Percentiles rank a stretch among this genome's conserved stretches.
These are phyloP conservation scores for Mangifera indica DNA, from an alignment of 345 rosid species.

Conservation along the genomic window DNA sequence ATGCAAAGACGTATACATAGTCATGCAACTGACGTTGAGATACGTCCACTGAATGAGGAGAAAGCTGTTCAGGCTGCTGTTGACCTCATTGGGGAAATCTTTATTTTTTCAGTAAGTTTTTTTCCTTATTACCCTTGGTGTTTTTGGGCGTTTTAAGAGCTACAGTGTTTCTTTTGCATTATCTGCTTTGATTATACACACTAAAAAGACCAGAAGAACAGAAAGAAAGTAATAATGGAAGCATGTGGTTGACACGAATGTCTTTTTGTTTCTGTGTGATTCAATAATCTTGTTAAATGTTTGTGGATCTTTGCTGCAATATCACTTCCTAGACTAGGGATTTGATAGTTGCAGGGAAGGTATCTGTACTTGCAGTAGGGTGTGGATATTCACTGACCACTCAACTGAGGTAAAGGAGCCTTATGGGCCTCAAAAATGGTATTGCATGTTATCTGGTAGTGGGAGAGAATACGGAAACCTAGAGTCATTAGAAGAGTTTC, in stretches of 20 bases:
- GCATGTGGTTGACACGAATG: no score
- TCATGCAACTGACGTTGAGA: constrained; percentile 83
- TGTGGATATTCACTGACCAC: neutral
- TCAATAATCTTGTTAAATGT: neutral
- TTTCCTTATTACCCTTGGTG: neutral
- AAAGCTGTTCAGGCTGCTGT: constrained; percentile 97
- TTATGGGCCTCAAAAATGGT: neutral
- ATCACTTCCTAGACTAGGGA: neutral
- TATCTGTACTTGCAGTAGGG: neutral
- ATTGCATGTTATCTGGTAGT: neutral
- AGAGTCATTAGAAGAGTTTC: neutral
- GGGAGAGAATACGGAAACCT: neutral
- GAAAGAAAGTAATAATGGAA: neutral
- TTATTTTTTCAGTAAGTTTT: constrained; percentile 65
- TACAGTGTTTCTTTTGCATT: neutral
- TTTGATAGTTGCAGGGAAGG: neutral
- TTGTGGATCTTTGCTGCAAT: neutral
- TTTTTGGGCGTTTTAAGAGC: neutral
- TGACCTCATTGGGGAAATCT: constrained; percentile 84
- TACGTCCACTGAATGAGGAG: constrained; percentile 86
- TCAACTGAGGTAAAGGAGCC: neutral
- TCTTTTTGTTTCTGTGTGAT: neutral
- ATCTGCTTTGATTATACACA: neutral
- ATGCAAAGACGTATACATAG: constrained; percentile 76
- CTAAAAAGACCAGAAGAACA: neutral